These are phyloP conservation scores for Fraxinus ornus DNA, from an alignment of 305 asterid genomes.

Conservation along the genomic window DNA sequence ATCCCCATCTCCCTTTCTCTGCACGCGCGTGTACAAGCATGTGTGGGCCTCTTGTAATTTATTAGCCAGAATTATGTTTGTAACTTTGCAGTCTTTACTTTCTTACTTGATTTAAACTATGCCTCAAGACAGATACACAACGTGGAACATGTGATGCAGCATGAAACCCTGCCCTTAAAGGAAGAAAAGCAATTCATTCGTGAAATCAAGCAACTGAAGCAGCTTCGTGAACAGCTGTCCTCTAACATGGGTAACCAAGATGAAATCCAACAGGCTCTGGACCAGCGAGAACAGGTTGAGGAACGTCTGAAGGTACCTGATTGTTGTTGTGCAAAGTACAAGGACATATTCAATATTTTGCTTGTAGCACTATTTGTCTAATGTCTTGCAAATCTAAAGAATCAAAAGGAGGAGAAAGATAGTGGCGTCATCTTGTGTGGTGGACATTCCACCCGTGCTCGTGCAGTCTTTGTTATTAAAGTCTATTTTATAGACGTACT, in stretches of 20 bases:
- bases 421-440: not conserved
- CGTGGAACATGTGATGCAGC: conserved; percentile 73
- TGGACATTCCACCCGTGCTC: not conserved
- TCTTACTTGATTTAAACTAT: conserved; percentile 15
- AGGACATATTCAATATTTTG: not conserved
- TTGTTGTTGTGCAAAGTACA: conserved; percentile 7
- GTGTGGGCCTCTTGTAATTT: conserved; percentile 5
- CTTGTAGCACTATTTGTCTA: not conserved
- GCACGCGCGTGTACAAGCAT: not conserved
- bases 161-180: conserved; percentile 72
- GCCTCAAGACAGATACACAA: conserved; percentile 48
- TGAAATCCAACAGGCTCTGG: conserved; percentile 82
- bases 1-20: not conserved
- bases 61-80: not conserved
- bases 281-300: conserved; percentile 66
- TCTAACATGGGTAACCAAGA: conserved; percentile 73
- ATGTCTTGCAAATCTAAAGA: not conserved
- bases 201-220: conserved; percentile 85
- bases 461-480: not conserved
- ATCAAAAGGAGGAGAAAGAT: not conserved
- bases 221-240: conserved; percentile 74
- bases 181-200: conserved; percentile 77
- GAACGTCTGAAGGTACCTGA: conserved; percentile 67
- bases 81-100: not conserved
- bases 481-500: not conserved